A percentile compares a stretch with the other conserved stretches of the same genome.
Conservation (phyloP, 495 filamentous ascomycete species). For the Venustampulla echinocandica region DNA sequence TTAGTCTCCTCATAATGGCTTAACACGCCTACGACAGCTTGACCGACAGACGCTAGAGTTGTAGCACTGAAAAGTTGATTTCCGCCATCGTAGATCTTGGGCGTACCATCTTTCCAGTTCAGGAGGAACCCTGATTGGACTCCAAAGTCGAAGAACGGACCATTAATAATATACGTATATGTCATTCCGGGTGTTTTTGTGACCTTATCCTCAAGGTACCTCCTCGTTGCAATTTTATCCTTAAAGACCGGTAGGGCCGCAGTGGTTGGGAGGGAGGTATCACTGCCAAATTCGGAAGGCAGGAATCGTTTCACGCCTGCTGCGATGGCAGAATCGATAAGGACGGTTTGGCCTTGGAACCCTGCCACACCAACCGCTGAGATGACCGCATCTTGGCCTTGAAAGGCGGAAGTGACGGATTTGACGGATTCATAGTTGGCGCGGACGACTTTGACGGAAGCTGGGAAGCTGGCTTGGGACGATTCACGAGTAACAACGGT, state of each 20-base stretch:
- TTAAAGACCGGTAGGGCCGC: constrained; percentile 33
- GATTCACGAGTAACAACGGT: constrained; percentile 46
- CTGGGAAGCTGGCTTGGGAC: constrained; percentile 30
- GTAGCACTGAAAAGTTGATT: constrained; percentile 33
- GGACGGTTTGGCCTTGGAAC: constrained; percentile 31
- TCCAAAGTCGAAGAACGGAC: constrained; percentile 43
- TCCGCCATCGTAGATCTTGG: constrained; percentile 33
- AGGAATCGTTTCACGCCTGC: constrained; percentile 53
- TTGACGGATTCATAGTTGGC: constrained; percentile 48
- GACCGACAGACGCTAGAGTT: constrained; percentile 31
- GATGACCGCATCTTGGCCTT: constrained; percentile 49
- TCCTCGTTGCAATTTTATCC: constrained; percentile 33
- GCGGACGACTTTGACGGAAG: constrained; percentile 28
- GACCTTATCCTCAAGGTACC: constrained; percentile 34
- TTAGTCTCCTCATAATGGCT: constrained; percentile 38
- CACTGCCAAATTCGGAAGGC: constrained; percentile 55
- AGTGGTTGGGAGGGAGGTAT: constrained; percentile 29
- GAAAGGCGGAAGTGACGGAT: constrained; percentile 38
- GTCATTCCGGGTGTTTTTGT: constrained; percentile 27
- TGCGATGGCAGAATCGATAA: constrained; percentile 51
- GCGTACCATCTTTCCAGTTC: constrained; percentile 27
- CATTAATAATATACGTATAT: constrained; percentile 37
- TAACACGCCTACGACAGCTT: constrained; percentile 35
- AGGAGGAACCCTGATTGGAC: constrained; percentile 32
- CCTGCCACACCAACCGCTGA: constrained; percentile 34